phyloP scores from a whole-genome alignment of 805 yeast genomes.

The Candida manassasensis region DNA sequence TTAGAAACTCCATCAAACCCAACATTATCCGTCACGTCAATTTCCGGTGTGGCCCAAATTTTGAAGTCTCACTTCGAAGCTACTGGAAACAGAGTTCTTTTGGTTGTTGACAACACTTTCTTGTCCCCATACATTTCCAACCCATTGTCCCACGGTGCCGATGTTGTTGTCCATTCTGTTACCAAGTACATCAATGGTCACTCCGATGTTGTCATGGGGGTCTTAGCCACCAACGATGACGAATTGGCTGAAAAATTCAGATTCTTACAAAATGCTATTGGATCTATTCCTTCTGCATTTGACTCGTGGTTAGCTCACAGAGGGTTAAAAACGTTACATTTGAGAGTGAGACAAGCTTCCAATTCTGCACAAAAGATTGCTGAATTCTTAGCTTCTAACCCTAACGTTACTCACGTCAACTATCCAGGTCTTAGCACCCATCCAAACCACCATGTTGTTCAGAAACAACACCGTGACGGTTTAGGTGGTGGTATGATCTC shows the following conservation, averaged over 20 bases:
- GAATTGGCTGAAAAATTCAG: constrained; percentile 58
- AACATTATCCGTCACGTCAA: constrained; percentile 75
- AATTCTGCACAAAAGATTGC: constrained; percentile 65
- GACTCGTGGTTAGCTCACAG: constrained; percentile 92
- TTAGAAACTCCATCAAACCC: constrained; percentile 89
- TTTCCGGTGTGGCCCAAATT: constrained; percentile 52
- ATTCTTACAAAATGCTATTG: constrained; percentile 82
- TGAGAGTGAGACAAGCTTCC: constrained; percentile 71
- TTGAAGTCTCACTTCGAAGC: constrained; percentile 42
- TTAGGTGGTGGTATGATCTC: constrained; percentile 92
- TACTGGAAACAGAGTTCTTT: constrained; percentile 47
- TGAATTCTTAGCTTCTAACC: constrained; percentile 49
- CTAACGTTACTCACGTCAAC: constrained; percentile 60
- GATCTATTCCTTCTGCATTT: constrained; percentile 86
- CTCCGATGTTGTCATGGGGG: constrained; percentile 87
- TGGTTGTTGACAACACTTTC: constrained; percentile 87
- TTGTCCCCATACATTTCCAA: constrained; percentile 82
- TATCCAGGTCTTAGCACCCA: constrained; percentile 79
- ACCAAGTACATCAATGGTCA: constrained; percentile 91
- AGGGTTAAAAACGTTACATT: constrained; percentile 81
- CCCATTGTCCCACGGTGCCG: constrained; percentile 81
- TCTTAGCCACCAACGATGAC: constrained; percentile 64
- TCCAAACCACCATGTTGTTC: constrained; percentile 57
- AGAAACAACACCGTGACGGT: constrained; percentile 73
- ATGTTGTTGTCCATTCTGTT: constrained; percentile 82